A percentile compares a stretch with the other conserved stretches of the same genome.
Conservation (phyloP, 164 flowering plant species). For the Vitis vinifera region ASM3070453v1 NC_081805.1:21958001-21958500, state of each 20-base stretch:
- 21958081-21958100: neutral
- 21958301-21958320: neutral
- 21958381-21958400: neutral
- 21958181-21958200: too few species aligned
- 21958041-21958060: constrained; percentile 1
- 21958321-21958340: neutral
- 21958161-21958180: too few species aligned
- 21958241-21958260: neutral
- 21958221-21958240: too few species aligned
- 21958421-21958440: constrained; percentile 14
- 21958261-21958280: neutral
- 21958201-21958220: too few species aligned
- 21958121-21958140: too few species aligned
- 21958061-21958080: neutral
- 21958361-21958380: neutral
- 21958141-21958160: too few species aligned
- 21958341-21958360: neutral
- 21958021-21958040: neutral
- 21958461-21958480: neutral
- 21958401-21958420: too few species aligned
- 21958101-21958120: too few species aligned
- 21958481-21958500: constrained; percentile 5
- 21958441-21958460: neutral
- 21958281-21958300: neutral
- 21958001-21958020: neutral